Conservation (phyloP, 2,329 filamentous ascomycete genomes). For the Rhexocercosporidium sp. region DNA sequence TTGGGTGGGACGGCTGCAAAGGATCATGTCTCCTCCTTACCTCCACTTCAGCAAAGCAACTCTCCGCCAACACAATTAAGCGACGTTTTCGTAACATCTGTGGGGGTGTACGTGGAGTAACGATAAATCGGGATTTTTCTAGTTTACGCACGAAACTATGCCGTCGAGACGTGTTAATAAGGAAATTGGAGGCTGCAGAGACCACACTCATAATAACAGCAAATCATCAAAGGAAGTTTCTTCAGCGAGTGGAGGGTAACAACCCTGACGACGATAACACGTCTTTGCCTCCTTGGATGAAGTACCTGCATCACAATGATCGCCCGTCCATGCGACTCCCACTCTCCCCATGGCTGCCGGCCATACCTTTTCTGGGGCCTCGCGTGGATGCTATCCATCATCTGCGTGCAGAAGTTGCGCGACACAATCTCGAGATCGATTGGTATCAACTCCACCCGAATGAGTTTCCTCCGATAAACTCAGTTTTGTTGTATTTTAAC, state of each 20-base stretch:
- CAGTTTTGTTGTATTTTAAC: constrained; percentile 96
- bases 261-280: not conserved
- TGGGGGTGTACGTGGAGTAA: constrained; percentile 88
- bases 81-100: constrained; percentile 91
- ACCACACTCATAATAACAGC: constrained; percentile 80
- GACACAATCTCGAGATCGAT: constrained; percentile 87
- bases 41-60: constrained; percentile 85
- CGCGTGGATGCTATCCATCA: constrained; percentile 94
- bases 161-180: constrained; percentile 71
- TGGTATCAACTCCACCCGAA: constrained; percentile 81
- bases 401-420: constrained; percentile 81
- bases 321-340: not conserved
- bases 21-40: constrained; percentile 78
- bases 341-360: constrained; percentile 68
- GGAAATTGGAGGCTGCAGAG: constrained; percentile 76
- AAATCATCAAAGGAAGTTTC: constrained; percentile 48
- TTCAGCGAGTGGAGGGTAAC: not conserved
- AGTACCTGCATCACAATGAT: not conserved
- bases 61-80: constrained; percentile 76
- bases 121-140: constrained; percentile 87
- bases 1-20: not conserved
- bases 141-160: constrained; percentile 82
- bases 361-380: constrained; percentile 74
- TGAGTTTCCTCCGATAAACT: constrained; percentile 86
- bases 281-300: not conserved